phyloP scores from a whole-genome alignment of 371 early-diverging fungal species.

The Zychaea mexicana region DNA sequence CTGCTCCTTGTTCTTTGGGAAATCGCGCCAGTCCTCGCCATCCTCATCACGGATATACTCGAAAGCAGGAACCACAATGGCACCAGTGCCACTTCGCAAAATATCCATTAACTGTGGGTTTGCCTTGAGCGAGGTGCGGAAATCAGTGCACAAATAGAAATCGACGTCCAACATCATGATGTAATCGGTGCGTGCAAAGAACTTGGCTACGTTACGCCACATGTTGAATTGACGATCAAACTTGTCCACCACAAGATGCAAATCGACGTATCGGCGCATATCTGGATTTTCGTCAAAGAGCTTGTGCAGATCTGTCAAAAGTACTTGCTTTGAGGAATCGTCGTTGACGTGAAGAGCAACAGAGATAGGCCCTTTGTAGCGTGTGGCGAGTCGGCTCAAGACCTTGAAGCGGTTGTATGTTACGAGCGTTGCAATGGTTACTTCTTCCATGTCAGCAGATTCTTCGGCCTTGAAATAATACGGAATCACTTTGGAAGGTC shows the following conservation, averaged over 20 bases:
- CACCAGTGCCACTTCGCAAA: constrained; percentile 48
- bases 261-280: constrained; percentile 56
- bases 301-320: constrained; percentile 47
- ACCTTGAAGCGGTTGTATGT: constrained; percentile 56
- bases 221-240: constrained; percentile 67
- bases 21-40: constrained; percentile 52
- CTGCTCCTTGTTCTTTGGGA: constrained; percentile 45
- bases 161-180: constrained; percentile 66
- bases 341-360: constrained; percentile 68
- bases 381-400: constrained; percentile 50
- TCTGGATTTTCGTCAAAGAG: constrained; percentile 53
- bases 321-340: constrained; percentile 48
- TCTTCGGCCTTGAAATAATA: constrained; percentile 56
- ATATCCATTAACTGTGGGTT: constrained; percentile 45
- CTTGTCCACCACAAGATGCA: constrained; percentile 61
- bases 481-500: constrained; percentile 62
- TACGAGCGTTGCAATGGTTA: constrained; percentile 60
- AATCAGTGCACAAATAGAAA: constrained; percentile 63
- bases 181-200: constrained; percentile 61
- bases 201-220: constrained; percentile 69
- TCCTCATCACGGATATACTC: constrained; percentile 56
- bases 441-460: constrained; percentile 50
- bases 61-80: constrained; percentile 64
- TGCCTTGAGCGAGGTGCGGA: constrained; percentile 43
- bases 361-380: constrained; percentile 61